Evolutionary conservation across 2,329 filamentous ascomycete species (phyloP).

Genomic region (Fusarium vanettenii): DNA sequence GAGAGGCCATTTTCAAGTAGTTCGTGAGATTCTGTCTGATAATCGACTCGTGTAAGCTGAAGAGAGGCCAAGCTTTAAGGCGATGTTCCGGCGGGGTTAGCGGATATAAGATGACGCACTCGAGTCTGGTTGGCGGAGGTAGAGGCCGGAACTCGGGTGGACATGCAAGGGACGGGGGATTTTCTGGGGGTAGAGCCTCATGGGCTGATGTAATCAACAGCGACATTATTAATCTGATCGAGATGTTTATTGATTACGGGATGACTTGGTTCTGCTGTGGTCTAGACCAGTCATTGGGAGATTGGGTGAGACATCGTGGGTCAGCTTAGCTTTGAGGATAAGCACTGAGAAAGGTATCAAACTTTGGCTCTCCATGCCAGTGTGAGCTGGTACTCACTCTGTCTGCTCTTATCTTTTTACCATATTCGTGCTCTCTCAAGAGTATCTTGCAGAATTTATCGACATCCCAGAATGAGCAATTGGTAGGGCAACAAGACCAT

Average conservation of each 20-base stretch:
- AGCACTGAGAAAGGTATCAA: not conserved
- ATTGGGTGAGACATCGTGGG: not conserved
- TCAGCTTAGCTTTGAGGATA: not conserved
- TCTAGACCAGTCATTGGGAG: not conserved
- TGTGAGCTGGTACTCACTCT: not conserved
- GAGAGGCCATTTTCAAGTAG: conserved; percentile 47
- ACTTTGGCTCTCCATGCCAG: not conserved
- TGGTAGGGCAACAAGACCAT: not conserved
- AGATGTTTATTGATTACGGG: not conserved
- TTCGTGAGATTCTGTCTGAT: not conserved
- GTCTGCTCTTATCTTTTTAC: not conserved
- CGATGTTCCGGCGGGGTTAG: conserved; percentile 33
- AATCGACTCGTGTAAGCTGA: not conserved
- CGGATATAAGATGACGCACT: conserved; percentile 34
- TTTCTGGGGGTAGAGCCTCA: not conserved
- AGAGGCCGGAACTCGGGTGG: conserved; percentile 3
- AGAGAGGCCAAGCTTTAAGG: not conserved
- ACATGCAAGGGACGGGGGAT: not conserved
- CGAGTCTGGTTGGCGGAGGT: conserved; percentile 13
- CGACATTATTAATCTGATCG: conserved; percentile 16
- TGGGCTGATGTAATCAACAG: conserved; percentile 1
- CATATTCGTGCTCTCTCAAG: not conserved
- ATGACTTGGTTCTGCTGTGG: not conserved
- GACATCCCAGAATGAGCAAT: not conserved
- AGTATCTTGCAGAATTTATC: not conserved